Conservation (phyloP, 768 basidiomycete species). For the Mrakia blollopis region DNA sequence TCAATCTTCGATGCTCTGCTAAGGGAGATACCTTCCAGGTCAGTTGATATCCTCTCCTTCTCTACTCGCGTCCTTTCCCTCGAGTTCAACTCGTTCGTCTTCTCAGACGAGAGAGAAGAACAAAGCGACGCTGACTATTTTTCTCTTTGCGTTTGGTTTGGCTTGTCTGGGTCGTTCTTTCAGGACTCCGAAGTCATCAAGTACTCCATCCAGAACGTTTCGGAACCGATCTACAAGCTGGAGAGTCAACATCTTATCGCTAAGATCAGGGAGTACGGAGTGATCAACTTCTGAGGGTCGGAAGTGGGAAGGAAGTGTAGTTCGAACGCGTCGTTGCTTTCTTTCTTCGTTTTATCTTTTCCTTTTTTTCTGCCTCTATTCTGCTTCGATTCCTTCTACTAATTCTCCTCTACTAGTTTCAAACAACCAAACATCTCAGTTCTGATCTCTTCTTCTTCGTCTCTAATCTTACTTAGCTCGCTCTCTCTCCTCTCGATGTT, state of each 20-base stretch:
- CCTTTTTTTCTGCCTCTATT: too few species aligned
- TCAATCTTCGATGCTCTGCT: slow-evolving; percentile 77
- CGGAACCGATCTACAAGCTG: slow-evolving; percentile 56
- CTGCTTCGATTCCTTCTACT: too few species aligned
- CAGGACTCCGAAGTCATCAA: slow-evolving; percentile 74
- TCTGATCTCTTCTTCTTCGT: too few species aligned
- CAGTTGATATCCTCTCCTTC: slow-evolving; percentile 40
- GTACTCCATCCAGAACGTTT: slow-evolving; percentile 70
- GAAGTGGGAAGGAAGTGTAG: too few species aligned
- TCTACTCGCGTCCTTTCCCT: neutral
- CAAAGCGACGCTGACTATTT: neutral
- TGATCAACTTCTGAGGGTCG: slow-evolving; percentile 1
- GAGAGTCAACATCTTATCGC: neutral
- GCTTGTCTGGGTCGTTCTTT: neutral
- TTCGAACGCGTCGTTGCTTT: too few species aligned
- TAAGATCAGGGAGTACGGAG: slow-evolving; percentile 2
- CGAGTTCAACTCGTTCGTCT: neutral
- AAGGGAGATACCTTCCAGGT: slow-evolving; percentile 71
- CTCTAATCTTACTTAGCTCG: too few species aligned
- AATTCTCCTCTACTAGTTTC: too few species aligned
- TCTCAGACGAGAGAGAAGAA: neutral
- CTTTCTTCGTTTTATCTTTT: too few species aligned
- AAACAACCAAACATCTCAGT: too few species aligned
- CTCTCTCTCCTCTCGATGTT: too few species aligned
- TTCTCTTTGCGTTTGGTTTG: neutral